These are phyloP conservation scores for Termitomyces sp. DNA, from an alignment of 768 basidiomycete genomes.

Conservation along the genomic window DNA sequence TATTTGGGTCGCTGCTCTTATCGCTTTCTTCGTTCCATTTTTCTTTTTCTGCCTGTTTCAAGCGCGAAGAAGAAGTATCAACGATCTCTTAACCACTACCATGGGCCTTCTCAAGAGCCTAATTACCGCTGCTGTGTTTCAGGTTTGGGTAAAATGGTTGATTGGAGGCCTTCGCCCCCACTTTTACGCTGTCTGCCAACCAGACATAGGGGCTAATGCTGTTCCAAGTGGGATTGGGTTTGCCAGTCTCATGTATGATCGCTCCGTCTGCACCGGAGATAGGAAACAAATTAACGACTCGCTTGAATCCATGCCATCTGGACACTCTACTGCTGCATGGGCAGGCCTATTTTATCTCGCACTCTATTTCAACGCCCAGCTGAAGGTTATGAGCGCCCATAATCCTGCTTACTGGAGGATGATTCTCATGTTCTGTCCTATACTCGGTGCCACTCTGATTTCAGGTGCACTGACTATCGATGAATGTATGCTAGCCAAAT, in stretches of 20 bases:
- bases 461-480: conserved; percentile 53
- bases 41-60: conserved; percentile 53
- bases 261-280: conserved; percentile 51
- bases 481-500: conserved; percentile 31
- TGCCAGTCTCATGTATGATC: conserved; percentile 42
- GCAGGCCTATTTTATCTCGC: conserved; percentile 46
- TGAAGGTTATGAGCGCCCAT: conserved; percentile 56
- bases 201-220: conserved; percentile 26
- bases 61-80: conserved; percentile 37
- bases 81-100: conserved; percentile 42
- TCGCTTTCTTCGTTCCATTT: conserved; percentile 51
- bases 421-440: conserved; percentile 49
- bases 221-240: conserved; percentile 39
- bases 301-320: conserved; percentile 50
- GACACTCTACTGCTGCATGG: conserved; percentile 54
- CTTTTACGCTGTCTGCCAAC: conserved; percentile 47
- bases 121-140: conserved; percentile 26
- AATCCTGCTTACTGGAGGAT: conserved; percentile 62
- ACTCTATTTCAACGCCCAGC: conserved; percentile 45
- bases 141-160: conserved; percentile 53
- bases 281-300: conserved; percentile 49
- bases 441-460: conserved; percentile 52
- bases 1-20: conserved; percentile 45
- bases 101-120: conserved; percentile 49
- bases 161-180: conserved; percentile 47